Percentiles rank a stretch among this genome's conserved stretches.
These are phyloP conservation scores for Talaromyces proteolyticus DNA, from an alignment of 495 filamentous ascomycete genomes.

Conservation along the genomic window DNA sequence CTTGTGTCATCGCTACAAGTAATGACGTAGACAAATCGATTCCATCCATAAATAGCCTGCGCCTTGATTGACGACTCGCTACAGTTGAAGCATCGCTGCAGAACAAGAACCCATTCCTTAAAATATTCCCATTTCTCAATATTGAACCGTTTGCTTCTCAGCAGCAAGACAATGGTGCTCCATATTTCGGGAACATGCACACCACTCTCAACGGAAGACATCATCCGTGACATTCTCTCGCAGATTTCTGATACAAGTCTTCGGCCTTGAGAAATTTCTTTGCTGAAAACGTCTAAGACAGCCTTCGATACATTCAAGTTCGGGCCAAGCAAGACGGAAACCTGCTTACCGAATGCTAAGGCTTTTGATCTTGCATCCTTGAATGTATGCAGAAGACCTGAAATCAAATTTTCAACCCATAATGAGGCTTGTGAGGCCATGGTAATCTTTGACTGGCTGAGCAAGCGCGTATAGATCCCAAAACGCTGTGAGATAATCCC, in stretches of 20 bases:
- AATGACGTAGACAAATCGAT: constrained; percentile 67
- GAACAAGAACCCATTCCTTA: constrained; percentile 64
- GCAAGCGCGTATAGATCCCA: constrained; percentile 65
- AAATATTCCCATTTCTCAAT: constrained; percentile 70
- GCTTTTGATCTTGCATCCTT: constrained; percentile 72
- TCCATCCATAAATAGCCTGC: constrained; percentile 79
- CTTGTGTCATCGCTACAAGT: constrained; percentile 56
- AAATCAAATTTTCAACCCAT: constrained; percentile 80
- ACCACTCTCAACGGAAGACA: constrained; percentile 55
- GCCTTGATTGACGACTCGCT: constrained; percentile 63
- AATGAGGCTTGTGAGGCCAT: constrained; percentile 52
- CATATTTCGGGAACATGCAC: constrained; percentile 80
- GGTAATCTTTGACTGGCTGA: constrained; percentile 57
- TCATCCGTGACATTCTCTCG: constrained; percentile 63
- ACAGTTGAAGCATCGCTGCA: constrained; percentile 82
- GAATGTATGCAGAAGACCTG: constrained; percentile 68
- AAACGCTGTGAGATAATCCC: constrained; percentile 69
- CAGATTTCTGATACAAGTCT: constrained; percentile 60
- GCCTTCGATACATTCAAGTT: constrained; percentile 58
- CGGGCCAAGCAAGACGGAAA: constrained; percentile 56
- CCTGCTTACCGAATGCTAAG: constrained; percentile 63
- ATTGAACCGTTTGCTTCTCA: constrained; percentile 53
- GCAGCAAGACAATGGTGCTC: constrained; percentile 71
- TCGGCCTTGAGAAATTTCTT: constrained; percentile 45
- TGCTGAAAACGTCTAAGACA: constrained; percentile 60